phyloP scores from a whole-genome alignment of 768 basidiomycete genomes.

The Cyclocybe cylindracea region DNA sequence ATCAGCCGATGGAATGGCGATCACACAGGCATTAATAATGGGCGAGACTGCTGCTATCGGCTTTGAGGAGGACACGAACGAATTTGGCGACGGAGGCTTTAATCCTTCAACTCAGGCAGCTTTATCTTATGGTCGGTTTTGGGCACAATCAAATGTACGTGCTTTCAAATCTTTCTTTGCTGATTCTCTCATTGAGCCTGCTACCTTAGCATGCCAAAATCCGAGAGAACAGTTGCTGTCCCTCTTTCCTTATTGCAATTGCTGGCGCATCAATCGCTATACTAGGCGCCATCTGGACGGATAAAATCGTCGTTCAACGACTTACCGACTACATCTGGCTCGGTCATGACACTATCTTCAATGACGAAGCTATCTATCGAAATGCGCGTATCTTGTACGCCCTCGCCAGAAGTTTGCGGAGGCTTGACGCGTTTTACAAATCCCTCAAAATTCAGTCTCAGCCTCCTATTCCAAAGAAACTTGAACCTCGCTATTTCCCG shows the following conservation, averaged over 20 bases:
- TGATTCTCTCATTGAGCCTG: background rate
- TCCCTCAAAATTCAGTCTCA: slow-evolving; percentile 3
- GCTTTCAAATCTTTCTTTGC: slow-evolving; percentile 2
- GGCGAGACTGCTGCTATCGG: background rate
- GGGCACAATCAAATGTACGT: slow-evolving; percentile 12
- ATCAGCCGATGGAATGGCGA: background rate
- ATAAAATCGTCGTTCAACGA: slow-evolving; percentile 27
- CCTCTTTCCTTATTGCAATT: slow-evolving; percentile 30
- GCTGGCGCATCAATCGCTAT: slow-evolving; percentile 34
- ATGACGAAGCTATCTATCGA: slow-evolving; percentile 15
- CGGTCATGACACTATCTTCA: slow-evolving; percentile 16
- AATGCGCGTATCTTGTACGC: slow-evolving; percentile 25
- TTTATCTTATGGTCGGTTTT: slow-evolving; percentile 11
- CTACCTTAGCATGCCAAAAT: slow-evolving; percentile 15
- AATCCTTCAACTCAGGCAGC: slow-evolving; percentile 16
- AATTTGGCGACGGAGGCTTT: slow-evolving; percentile 12
- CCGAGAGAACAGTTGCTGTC: slow-evolving; percentile 22
- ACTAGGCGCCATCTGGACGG: slow-evolving; percentile 30
- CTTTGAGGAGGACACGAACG: slow-evolving; percentile 12
- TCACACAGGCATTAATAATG: background rate
- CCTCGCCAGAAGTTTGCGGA: slow-evolving; percentile 14
- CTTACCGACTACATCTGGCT: slow-evolving; percentile 35
- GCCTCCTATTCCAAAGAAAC: background rate
- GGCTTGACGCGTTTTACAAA: slow-evolving; percentile 21
- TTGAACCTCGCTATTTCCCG: slow-evolving; percentile 23